Base-by-base conservation (phyloP, 192 early-diverging fungal species). In the Dissophora ornata region DNA sequence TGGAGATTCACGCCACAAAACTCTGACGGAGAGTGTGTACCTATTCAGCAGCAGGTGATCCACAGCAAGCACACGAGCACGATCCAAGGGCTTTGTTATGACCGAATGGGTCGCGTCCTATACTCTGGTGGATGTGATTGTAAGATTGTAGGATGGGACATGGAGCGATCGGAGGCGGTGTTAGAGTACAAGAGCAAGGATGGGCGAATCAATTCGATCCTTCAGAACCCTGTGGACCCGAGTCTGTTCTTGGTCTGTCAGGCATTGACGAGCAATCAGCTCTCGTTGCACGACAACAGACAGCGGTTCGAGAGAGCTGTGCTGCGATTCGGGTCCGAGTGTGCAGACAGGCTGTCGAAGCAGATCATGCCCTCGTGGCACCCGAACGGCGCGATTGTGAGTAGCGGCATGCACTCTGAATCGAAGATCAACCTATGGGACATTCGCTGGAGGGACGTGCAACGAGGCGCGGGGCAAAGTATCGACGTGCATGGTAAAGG, bases 371-470 rank as follows among this genome's bases (percentile, higher is more conserved):
- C 73, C 0, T 77, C 73, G 7, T 77, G 73, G 73, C 73, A 77
- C 19, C 73, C 73, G 26, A 59, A 19, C 10, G 73, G 73, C 5
- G 64, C 64, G 0, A 42, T 77, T 32, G 65, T 77, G 24, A 77
- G 73, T 21, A 40, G 73, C 26, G 73, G 73, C 0, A 77, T 54
- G 46, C 63, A 77, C 34, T 50, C 49, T 8, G 73, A 67, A 11
- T 32, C 73, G 32, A 77, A 77, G 29, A 77, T 77, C 54, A 67
- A 77, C 49, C 59, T 77, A 21, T 77, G 73, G 73, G 73, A 77
- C 45, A 60, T 77, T 28, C 73, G 73, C 26, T 77, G 73, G 73
- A 51, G 44, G 52, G 65, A 77, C 36, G 65, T 67, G 2, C 62
- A 62, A 4, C 73, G 73, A 11, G 73, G 73, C 2, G 50, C 63